Conservation (phyloP, 305 asterid genomes). For the Plantago lanceolata region DNA sequence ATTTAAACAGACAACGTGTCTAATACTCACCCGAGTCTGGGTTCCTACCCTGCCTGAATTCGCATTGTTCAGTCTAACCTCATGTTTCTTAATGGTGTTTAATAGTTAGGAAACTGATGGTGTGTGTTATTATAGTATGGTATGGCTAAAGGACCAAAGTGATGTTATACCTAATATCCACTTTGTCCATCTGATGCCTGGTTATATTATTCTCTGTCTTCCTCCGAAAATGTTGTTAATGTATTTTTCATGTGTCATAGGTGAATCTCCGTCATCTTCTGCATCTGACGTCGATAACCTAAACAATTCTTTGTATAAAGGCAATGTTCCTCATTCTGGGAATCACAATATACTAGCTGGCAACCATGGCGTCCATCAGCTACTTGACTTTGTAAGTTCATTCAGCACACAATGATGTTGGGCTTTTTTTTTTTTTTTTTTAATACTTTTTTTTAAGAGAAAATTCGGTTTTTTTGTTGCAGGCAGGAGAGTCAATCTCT, state of each 20-base stretch:
- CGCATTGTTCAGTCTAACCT: neutral
- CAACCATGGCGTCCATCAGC: constrained; percentile 54
- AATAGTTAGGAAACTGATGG: too few species aligned
- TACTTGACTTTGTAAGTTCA: constrained; percentile 83
- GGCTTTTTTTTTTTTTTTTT: constrained; percentile 12
- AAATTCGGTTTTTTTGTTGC: constrained; percentile 23
- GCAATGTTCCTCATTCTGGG: constrained; percentile 51
- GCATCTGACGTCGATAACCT: constrained; percentile 92
- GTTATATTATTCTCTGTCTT: neutral
- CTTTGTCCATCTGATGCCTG: neutral
- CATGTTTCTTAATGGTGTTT: too few species aligned
- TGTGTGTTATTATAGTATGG: too few species aligned
- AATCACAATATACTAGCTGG: constrained; percentile 56
- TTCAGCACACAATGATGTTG: constrained; percentile 1
- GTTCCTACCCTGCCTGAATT: neutral
- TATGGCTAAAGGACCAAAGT: neutral
- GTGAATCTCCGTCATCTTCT: constrained; percentile 95
- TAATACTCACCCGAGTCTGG: neutral
- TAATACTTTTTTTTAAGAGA: constrained; percentile 10
- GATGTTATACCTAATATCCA: neutral
- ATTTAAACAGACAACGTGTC: too few species aligned
- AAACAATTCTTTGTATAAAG: constrained; percentile 60
- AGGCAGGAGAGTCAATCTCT: constrained; percentile 64
- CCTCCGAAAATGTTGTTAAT: constrained; percentile 21
- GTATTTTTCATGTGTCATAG: constrained; percentile 38